Conservation (phyloP, 1,284 basidiomycete species). For the Ceratorhiza oryzae-sativae region DNA sequence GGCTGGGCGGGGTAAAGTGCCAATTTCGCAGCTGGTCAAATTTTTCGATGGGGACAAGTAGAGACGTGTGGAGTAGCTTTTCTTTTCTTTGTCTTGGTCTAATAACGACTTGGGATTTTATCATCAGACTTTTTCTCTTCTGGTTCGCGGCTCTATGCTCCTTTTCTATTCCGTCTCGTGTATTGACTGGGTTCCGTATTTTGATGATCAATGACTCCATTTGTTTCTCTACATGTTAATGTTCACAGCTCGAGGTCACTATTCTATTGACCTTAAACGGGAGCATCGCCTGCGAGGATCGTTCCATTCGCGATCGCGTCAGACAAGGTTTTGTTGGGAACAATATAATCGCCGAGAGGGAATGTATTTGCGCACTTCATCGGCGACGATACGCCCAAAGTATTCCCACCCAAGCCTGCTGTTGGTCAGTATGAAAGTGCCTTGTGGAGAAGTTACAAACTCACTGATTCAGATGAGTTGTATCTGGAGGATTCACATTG, state of each 20-base stretch:
- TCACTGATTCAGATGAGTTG: slow-evolving; percentile 28
- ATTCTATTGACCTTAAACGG: not conserved
- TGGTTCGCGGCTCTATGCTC: slow-evolving; percentile 7
- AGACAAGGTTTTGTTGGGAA: slow-evolving; percentile 19
- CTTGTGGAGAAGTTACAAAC: not conserved
- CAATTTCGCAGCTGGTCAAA: slow-evolving; percentile 77
- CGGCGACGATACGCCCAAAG: slow-evolving; percentile 36
- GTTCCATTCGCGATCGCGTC: slow-evolving; percentile 28
- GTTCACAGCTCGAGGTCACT: not conserved
- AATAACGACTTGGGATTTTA: not conserved
- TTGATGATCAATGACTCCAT: slow-evolving; percentile 1
- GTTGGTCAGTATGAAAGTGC: slow-evolving; percentile 5
- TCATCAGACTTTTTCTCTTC: not conserved
- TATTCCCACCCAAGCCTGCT: slow-evolving; percentile 30
- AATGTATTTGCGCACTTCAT: slow-evolving; percentile 22
- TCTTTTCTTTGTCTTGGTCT: not conserved
- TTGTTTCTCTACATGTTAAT: not conserved
- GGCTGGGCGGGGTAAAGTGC: slow-evolving; percentile 64
- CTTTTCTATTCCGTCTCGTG: not conserved
- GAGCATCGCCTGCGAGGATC: slow-evolving; percentile 10
- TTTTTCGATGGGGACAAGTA: slow-evolving; percentile 77
- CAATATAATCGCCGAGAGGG: slow-evolving; percentile 29
- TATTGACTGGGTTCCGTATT: slow-evolving; percentile 9
- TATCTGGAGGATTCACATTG: not conserved
- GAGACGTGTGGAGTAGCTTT: not conserved